Evolutionary conservation across 2,329 filamentous ascomycete species (phyloP).

Genomic region (Keithomyces neogunnii): DNA sequence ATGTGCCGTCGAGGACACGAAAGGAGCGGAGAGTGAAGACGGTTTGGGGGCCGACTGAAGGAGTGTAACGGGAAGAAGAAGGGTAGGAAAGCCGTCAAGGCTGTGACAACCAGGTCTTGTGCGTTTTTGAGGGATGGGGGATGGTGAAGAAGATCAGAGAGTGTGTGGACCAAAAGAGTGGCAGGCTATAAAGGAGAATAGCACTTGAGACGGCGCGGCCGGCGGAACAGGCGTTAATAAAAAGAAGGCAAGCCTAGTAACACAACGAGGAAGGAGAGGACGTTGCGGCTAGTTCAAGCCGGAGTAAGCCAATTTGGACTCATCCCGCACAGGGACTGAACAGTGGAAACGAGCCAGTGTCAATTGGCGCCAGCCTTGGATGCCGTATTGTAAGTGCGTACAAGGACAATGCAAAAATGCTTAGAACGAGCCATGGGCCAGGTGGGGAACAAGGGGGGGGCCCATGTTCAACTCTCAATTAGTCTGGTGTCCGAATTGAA

Average conservation of each 20-base stretch:
- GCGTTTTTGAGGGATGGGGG: not conserved
- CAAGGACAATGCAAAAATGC: too few species aligned
- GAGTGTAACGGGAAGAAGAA: constrained; percentile 3
- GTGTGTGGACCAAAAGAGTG: not conserved
- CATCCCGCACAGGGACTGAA: not conserved
- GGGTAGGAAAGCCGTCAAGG: constrained; percentile 7
- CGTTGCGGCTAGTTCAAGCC: not conserved
- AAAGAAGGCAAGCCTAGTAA: constrained; percentile 2
- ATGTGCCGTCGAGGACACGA: constrained; percentile 8
- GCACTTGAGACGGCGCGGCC: not conserved
- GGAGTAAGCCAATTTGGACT: not conserved
- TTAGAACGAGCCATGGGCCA: too few species aligned
- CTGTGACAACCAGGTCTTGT: constrained; percentile 8
- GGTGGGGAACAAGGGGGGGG: too few species aligned
- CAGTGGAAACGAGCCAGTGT: not conserved
- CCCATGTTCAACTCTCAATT: too few species aligned
- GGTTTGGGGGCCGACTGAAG: not conserved
- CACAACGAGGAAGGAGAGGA: not conserved
- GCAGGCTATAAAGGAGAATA: not conserved
- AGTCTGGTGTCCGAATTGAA: too few species aligned
- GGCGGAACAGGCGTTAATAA: constrained; percentile 1
- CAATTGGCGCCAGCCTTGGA: not conserved
- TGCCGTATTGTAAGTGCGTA: not conserved
- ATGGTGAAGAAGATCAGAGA: constrained; percentile 2
- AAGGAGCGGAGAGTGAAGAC: not conserved